phyloP scores from a whole-genome alignment of 2,329 filamentous ascomycete species.

The Coniella vitis region DNA sequence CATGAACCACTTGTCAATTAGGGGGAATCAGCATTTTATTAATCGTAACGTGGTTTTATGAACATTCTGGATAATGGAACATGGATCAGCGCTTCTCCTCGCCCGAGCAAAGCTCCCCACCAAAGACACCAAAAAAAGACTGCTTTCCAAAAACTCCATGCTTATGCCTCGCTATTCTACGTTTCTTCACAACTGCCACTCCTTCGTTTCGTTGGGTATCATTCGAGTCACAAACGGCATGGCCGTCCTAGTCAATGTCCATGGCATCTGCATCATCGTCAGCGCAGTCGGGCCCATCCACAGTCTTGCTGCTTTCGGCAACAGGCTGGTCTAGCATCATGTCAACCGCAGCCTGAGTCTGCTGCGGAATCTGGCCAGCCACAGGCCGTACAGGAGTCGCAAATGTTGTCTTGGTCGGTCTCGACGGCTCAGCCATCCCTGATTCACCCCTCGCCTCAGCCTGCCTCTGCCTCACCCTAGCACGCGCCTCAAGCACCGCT shows the following conservation, averaged over 20 bases:
- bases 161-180: not conserved
- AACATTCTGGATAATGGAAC: too few species aligned
- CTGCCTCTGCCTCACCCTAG: slow-evolving; percentile 56
- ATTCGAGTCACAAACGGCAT: slow-evolving; percentile 3
- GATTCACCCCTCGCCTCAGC: slow-evolving; percentile 30
- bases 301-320: not conserved
- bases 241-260: slow-evolving; percentile 49
- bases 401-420: slow-evolving; percentile 3
- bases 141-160: slow-evolving; percentile 3
- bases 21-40: too few species aligned
- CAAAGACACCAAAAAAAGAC: too few species aligned
- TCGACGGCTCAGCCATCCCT: not conserved
- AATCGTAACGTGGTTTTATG: too few species aligned
- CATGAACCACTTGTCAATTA: slow-evolving; percentile 5
- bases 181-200: slow-evolving; percentile 13
- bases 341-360: not conserved
- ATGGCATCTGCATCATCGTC: slow-evolving; percentile 55
- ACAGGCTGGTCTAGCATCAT: not conserved
- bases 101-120: too few species aligned
- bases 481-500: slow-evolving; percentile 74
- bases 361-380: not conserved
- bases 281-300: not conserved
- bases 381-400: slow-evolving; percentile 11
- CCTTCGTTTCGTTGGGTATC: slow-evolving; percentile 15
- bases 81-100: too few species aligned